Evolutionary conservation across 108 stramenopile species (phyloP).

Genomic region (Nitzschia sp.): DNA sequence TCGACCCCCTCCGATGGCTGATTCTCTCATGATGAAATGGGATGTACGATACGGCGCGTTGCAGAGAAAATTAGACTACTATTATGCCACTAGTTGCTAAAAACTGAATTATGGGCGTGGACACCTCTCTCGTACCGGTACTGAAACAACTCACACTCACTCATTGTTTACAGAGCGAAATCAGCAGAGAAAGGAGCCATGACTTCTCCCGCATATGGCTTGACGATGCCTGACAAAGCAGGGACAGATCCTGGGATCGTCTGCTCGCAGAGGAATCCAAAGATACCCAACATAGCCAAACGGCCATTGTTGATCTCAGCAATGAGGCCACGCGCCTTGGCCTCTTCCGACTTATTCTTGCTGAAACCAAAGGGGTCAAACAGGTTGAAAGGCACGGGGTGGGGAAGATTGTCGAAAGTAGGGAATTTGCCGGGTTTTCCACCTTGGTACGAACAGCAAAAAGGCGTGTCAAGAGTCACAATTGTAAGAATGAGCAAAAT

Average conservation of each 20-base stretch:
- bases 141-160: no score
- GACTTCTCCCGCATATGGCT: conserved; percentile 58
- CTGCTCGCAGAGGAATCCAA: conserved; percentile 71
- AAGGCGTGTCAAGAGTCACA: no score
- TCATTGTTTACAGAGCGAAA: not conserved
- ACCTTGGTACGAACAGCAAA: no score
- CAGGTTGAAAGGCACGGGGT: conserved; percentile 73
- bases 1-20: no score
- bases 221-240: conserved; percentile 51
- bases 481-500: no score
- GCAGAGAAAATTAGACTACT: no score
- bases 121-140: no score
- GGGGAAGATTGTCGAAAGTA: conserved; percentile 67
- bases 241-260: conserved; percentile 72
- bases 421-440: conserved; percentile 51
- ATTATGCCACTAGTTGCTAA: no score
- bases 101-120: no score
- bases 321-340: conserved; percentile 57
- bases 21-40: no score
- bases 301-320: conserved; percentile 80
- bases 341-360: conserved; percentile 62
- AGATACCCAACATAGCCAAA: conserved; percentile 77
- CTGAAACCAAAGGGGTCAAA: conserved; percentile 75
- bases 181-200: conserved; percentile 51
- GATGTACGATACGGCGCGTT: no score